phyloP scores from a whole-genome alignment of 2,329 filamentous ascomycete genomes.

The Colletotrichum echinochloae region DNA sequence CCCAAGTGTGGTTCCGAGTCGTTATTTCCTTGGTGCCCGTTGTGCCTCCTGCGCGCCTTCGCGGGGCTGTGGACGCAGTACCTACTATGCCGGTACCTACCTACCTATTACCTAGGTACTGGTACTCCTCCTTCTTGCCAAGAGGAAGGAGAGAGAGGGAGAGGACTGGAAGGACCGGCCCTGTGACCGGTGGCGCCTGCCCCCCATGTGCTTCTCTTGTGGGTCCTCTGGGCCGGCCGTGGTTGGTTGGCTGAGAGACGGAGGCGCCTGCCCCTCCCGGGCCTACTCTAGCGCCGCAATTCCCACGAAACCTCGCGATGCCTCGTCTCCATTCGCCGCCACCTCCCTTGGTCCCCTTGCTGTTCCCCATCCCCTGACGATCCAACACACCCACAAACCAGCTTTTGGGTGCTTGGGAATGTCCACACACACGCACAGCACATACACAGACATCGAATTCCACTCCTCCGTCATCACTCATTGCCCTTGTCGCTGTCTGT shows the following conservation, averaged over 20 bases:
- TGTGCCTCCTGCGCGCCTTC: background rate
- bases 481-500: background rate
- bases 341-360: conserved; percentile 16
- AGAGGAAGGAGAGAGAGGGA: background rate
- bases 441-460: background rate
- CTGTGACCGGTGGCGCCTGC: conserved; percentile 1
- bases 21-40: conserved; percentile 15
- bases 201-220: background rate
- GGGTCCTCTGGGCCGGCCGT: conserved; percentile 10
- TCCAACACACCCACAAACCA: background rate
- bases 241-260: conserved; percentile 38
- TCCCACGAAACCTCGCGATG: no score
- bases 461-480: background rate
- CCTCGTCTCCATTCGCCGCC: conserved; percentile 13
- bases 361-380: background rate
- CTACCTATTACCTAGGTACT: no score
- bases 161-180: background rate
- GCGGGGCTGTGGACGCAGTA: background rate
- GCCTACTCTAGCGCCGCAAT: no score
- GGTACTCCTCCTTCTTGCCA: no score
- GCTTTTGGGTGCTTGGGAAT: background rate
- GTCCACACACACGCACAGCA: background rate
- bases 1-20: background rate
- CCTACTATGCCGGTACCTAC: no score
- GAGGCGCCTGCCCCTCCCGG: conserved; percentile 3